Conservation (phyloP, 441 rosid genomes). For the Euphorbia celastroides region DNA sequence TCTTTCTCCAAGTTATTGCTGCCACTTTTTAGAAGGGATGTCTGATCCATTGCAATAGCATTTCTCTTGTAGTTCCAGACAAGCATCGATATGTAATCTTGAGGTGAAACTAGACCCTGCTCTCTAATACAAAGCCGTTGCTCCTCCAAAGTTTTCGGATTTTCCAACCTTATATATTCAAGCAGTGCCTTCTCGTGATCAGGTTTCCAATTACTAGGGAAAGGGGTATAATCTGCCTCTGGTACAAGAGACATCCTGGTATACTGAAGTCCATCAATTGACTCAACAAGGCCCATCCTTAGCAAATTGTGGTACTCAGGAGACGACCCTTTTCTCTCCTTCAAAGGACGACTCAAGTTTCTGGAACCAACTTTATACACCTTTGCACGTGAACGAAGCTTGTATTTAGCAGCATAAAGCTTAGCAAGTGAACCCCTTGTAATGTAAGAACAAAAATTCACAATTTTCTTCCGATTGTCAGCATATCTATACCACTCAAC, state of each 20-base stretch:
- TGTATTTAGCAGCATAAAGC: constrained; percentile 94
- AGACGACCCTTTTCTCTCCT: constrained; percentile 88
- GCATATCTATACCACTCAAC: constrained; percentile 95
- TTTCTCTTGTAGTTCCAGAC: constrained; percentile 97
- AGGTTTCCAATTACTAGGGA: constrained; percentile 83
- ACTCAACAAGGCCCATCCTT: constrained; percentile 89
- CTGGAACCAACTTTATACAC: constrained; percentile 71
- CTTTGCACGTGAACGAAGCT: constrained; percentile 87
- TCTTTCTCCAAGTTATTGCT: constrained; percentile 26
- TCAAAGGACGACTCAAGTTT: constrained; percentile 74
- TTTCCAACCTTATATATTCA: constrained; percentile 71
- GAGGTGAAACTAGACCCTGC: constrained; percentile 86
- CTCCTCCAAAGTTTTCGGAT: constrained; percentile 73
- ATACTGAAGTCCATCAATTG: constrained; percentile 85
- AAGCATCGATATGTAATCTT: constrained; percentile 82
- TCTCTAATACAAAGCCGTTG: constrained; percentile 56
- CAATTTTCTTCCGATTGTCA: constrained; percentile 86
- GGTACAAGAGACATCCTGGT: constrained; percentile 95
- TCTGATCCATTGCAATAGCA: constrained; percentile 61
- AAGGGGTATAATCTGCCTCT: constrained; percentile 85
- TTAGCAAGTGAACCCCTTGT: constrained; percentile 80
- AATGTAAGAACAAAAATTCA: constrained; percentile 80
- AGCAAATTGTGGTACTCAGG: constrained; percentile 81
- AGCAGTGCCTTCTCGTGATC: constrained; percentile 77
- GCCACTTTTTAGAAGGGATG: constrained; percentile 37